Conservation (phyloP, 2,329 filamentous ascomycete species). For the Epichloe sp. region DNA sequence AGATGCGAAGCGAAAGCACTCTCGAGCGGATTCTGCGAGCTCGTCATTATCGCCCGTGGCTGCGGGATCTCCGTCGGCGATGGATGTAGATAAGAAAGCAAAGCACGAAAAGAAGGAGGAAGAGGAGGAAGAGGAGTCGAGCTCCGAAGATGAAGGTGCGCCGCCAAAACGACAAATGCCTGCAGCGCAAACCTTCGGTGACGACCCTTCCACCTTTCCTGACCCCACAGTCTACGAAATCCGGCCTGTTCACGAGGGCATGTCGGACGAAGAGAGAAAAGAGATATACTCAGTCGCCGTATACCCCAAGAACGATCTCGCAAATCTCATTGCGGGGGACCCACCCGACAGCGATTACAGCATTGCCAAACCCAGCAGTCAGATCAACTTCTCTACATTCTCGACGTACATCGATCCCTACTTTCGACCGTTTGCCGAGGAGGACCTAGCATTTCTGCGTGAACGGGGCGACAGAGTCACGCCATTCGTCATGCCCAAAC, state of each 20-base stretch:
- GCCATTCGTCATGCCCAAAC: conserved; percentile 75
- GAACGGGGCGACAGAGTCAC: conserved; percentile 75
- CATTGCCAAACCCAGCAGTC: conserved; percentile 81
- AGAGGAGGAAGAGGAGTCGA: conserved; percentile 31
- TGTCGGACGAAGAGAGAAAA: conserved; percentile 75
- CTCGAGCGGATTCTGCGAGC: conserved; percentile 42
- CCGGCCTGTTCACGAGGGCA: conserved; percentile 55
- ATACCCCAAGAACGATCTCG: conserved; percentile 70
- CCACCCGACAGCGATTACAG: conserved; percentile 94
- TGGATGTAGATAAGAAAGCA: conserved; percentile 45
- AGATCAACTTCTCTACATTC: conserved; percentile 89
- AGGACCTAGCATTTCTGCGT: conserved; percentile 84
- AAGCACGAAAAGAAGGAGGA: conserved; percentile 25
- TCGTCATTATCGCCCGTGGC: conserved; percentile 47
- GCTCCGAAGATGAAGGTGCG: conserved; percentile 46
- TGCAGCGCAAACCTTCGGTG: conserved; percentile 78
- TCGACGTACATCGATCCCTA: conserved; percentile 86
- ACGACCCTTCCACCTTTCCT: conserved; percentile 79
- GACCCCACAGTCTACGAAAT: conserved; percentile 96
- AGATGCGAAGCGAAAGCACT: conserved; percentile 39
- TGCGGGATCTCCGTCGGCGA: conserved; percentile 36
- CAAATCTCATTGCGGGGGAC: conserved; percentile 74
- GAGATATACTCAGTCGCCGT: conserved; percentile 76
- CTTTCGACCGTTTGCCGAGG: conserved; percentile 78
- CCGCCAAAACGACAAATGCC: conserved; percentile 52